Evolutionary conservation across 305 asterid genomes (phyloP).

Genomic region (Euphrasia arctica): DNA sequence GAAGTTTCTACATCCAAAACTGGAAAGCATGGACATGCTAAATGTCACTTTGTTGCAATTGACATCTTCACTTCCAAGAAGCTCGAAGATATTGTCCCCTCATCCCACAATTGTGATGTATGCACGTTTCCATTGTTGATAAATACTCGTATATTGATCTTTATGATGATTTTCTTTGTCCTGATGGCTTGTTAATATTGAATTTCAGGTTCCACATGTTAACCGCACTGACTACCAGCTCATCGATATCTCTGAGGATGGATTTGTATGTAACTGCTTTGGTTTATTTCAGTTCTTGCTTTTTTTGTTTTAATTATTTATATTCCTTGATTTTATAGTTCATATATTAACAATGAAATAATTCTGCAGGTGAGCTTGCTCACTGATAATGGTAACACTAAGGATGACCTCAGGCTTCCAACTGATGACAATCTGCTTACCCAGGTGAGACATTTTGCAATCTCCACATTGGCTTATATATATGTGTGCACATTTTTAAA

Average conservation of each 20-base stretch:
- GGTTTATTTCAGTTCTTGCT: too few species aligned
- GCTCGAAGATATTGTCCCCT: constrained; percentile 89
- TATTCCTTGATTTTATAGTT: neutral
- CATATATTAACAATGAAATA: neutral
- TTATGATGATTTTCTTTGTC: neutral
- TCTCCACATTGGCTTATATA: neutral
- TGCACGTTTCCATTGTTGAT: constrained; percentile 13
- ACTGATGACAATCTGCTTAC: constrained; percentile 62
- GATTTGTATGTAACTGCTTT: constrained; percentile 45
- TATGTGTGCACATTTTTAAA: too few species aligned
- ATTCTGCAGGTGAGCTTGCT: constrained; percentile 66
- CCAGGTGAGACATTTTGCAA: constrained; percentile 40
- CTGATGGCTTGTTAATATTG: neutral
- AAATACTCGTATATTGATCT: neutral
- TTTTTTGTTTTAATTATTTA: neutral
- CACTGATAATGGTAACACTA: constrained; percentile 71
- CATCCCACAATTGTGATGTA: constrained; percentile 87
- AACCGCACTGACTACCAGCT: constrained; percentile 83
- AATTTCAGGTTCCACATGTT: constrained; percentile 72
- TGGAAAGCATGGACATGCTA: constrained; percentile 90
- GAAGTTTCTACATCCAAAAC: constrained; percentile 92
- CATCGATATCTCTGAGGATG: constrained; percentile 82
- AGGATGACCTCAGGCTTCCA: constrained; percentile 87
- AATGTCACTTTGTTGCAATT: constrained; percentile 83
- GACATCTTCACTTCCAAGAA: constrained; percentile 82